Conservation (phyloP, 179 eudicot genomes). For the Drosera spatulata region DNA sequence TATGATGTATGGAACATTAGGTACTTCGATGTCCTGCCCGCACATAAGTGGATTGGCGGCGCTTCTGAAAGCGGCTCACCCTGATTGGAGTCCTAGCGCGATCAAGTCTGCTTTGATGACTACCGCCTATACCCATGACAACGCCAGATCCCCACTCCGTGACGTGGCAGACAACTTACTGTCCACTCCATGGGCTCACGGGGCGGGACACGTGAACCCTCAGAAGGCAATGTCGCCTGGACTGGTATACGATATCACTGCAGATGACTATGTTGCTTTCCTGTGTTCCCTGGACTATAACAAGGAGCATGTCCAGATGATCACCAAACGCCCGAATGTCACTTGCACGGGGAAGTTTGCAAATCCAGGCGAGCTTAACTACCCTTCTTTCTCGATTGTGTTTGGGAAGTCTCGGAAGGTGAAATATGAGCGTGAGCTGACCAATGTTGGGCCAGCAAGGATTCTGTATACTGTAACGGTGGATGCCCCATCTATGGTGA, state of each 20-base stretch:
- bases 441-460: constrained; percentile 62
- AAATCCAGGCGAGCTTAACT: constrained; percentile 77
- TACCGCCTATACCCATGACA: constrained; percentile 74
- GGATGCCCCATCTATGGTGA: constrained; percentile 39
- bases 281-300: constrained; percentile 70
- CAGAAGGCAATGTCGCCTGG: constrained; percentile 83
- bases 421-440: constrained; percentile 55
- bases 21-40: constrained; percentile 98
- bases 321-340: constrained; percentile 46
- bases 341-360: constrained; percentile 46
- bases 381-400: constrained; percentile 76
- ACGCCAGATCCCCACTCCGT: constrained; percentile 50
- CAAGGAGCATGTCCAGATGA: constrained; percentile 26
- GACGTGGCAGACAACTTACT: constrained; percentile 52
- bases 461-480: constrained; percentile 38
- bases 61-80: constrained; percentile 82
- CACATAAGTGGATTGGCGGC: constrained; percentile 94
- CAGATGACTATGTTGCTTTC: constrained; percentile 49
- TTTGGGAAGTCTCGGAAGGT: constrained; percentile 45
- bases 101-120: constrained; percentile 96
- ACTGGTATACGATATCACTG: constrained; percentile 60
- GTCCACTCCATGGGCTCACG: constrained; percentile 67
- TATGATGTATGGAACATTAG: constrained; percentile 16
- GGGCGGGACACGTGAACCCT: constrained; percentile 89
- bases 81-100: constrained; percentile 90